These are phyloP conservation scores for Cryptosporidium baileyi DNA, from an alignment of 169 alveolate genomes.

Conservation along the genomic window DNA sequence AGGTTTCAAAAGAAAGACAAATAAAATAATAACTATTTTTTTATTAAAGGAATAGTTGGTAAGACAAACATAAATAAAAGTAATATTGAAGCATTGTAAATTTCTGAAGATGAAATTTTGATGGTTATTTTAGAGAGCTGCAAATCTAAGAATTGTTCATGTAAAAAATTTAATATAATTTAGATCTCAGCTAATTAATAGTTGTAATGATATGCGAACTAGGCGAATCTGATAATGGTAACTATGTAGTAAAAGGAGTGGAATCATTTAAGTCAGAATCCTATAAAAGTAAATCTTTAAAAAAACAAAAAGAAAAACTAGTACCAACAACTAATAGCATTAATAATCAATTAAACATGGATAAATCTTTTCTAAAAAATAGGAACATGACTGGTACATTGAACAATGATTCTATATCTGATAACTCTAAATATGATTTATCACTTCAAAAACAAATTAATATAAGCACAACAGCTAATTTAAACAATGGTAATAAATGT, in stretches of 20 bases:
- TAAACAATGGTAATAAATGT: no score
- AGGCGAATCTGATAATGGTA: constrained; percentile 27
- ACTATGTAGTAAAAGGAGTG: constrained; percentile 29
- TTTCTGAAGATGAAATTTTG: not conserved
- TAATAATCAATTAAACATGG: not conserved
- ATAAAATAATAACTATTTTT: not conserved
- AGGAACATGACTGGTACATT: not conserved
- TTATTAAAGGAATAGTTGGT: not conserved
- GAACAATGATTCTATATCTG: not conserved
- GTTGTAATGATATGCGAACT: constrained; percentile 55
- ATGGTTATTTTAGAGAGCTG: not conserved
- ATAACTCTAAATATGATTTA: not conserved
- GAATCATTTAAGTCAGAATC: constrained; percentile 1
- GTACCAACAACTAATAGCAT: not conserved
- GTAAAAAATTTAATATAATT: not conserved
- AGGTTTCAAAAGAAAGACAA: not conserved
- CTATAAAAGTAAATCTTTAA: not conserved
- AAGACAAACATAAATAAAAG: not conserved
- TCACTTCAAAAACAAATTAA: not conserved
- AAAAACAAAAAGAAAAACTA: not conserved
- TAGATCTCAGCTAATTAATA: not conserved
- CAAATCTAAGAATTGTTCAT: not conserved
- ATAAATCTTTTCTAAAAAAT: not conserved
- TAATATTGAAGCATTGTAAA: not conserved
- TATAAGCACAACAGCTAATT: not conserved